Percentiles rank a stretch among this genome's conserved stretches.
Evolutionary conservation across 768 basidiomycete genomes (phyloP).

Genomic region (Pilatotrama ljubarskyi): DNA sequence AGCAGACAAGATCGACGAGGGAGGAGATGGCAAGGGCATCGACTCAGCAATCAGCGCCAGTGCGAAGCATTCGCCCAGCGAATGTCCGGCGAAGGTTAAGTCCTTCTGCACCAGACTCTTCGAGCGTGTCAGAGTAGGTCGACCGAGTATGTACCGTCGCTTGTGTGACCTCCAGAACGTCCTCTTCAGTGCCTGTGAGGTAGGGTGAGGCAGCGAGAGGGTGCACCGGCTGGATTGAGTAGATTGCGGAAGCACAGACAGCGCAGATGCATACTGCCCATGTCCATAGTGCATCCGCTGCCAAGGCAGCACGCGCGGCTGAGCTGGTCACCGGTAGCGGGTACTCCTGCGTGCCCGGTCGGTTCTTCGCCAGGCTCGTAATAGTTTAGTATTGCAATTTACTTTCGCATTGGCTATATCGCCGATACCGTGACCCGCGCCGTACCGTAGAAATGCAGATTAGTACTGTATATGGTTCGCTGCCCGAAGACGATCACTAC

Average conservation of each 20-base stretch:
- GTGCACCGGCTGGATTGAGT: conserved; percentile 31
- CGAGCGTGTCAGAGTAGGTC: too few relatives aligned
- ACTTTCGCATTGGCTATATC: too few relatives aligned
- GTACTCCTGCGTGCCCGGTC: too few relatives aligned
- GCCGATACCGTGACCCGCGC: too few relatives aligned
- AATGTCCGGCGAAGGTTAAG: conserved; percentile 96
- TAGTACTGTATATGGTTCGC: too few relatives aligned
- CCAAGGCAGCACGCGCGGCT: too few relatives aligned
- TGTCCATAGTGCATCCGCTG: conserved; percentile 63
- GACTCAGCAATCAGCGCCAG: conserved; percentile 97
- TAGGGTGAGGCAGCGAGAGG: conserved; percentile 29
- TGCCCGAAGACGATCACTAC: too few relatives aligned
- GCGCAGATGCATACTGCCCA: conserved; percentile 41
- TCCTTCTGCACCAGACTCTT: conserved; percentile 76
- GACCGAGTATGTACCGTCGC: too few relatives aligned
- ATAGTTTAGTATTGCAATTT: too few relatives aligned
- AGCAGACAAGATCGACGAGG: conserved; percentile 97
- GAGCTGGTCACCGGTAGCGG: too few relatives aligned
- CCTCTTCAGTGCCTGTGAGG: conserved; percentile 14
- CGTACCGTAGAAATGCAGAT: too few relatives aligned
- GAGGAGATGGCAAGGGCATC: conserved; percentile 93
- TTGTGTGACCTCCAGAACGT: neutral
- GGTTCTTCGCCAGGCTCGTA: too few relatives aligned
- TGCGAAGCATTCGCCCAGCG: conserved; percentile 97
- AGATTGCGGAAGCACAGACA: neutral